Base-by-base conservation (phyloP, 176 grass and related monocot genomes). In the Thalia dealbata region DNA sequence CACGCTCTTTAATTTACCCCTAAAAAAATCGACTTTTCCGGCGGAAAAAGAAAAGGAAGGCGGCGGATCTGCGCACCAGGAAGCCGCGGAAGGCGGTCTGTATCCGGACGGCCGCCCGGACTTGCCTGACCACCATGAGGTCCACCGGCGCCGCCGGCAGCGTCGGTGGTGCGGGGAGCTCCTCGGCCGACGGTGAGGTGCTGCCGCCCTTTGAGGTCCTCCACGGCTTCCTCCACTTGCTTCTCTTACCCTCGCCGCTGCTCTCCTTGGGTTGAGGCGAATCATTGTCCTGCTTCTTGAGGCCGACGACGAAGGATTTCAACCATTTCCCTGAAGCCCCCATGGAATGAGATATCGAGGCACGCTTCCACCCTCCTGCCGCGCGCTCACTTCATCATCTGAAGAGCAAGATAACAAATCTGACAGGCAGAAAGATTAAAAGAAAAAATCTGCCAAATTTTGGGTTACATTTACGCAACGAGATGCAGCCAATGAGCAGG, bases 31-130 rank as follows among this genome's bases (percentile, higher is more conserved):
- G 25, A 18, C 6, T 15, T 15, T 6, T 32, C 32, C 10, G 50
- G 16, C 3, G 10, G 1, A 63, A 14, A 59, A 73, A 8, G 13
- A 1, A 59, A 16, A 2, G n/a, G n/a, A n/a, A 24, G 19, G 27
- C 50, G 12, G 24, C 0, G 24, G 24, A 13, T 8, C 3, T 11
- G 18, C 12, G 26, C 93, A 99, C 95, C 87, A 99, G 38, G 83
- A 93, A 99, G 0, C 87, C 90, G 19, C 95, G 85, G 73, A 91
- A 93, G 19, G 95, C 83, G 14, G 95, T 93, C 81, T 99, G 95
- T 75, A 99, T 87, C 77, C 95, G 95, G 50, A 99, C 91, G 74
- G 79, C 28, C 46, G 90, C 87, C 95, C 95, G 93, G 67, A 93
- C 90, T 16, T 88, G 90, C 32, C 90, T 68, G 64, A 99, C 85